These are phyloP conservation scores for Arthrobotrys sinensis DNA, from an alignment of 2,329 filamentous ascomycete species.

Conservation along the genomic window DNA sequence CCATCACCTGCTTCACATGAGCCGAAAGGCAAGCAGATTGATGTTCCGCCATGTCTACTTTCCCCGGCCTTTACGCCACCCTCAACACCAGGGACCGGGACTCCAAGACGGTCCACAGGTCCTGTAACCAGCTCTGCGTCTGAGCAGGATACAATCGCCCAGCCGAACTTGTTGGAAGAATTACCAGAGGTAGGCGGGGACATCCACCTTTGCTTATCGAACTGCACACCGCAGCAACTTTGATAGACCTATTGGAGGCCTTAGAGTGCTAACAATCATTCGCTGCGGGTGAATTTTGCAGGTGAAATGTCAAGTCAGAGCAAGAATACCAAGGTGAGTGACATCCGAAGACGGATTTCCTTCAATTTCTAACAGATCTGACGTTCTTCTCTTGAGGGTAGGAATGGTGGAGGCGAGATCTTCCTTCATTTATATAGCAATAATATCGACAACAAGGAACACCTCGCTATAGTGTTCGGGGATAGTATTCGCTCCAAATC, in stretches of 20 bases:
- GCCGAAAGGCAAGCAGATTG: conserved; percentile 16
- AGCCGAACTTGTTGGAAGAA: conserved; percentile 66
- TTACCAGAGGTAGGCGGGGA: conserved; percentile 68
- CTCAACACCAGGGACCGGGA: conserved; percentile 75
- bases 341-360: background rate
- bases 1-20: background rate
- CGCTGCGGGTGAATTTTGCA: conserved; percentile 73
- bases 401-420: conserved; percentile 83
- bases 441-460: conserved; percentile 93
- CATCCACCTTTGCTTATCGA: conserved; percentile 69
- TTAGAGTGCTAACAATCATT: conserved; percentile 65
- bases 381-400: background rate
- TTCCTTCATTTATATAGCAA: conserved; percentile 96
- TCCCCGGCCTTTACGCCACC: conserved; percentile 88
- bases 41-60: conserved; percentile 78
- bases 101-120: conserved; percentile 65
- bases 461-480: conserved; percentile 96
- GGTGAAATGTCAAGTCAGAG: conserved; percentile 94
- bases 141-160: conserved; percentile 26
- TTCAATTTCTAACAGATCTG: background rate
- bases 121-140: conserved; percentile 31
- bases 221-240: conserved; percentile 73
- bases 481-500: conserved; percentile 82
- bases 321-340: conserved; percentile 84
- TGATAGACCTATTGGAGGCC: conserved; percentile 76